Base-by-base conservation (phyloP, 2,329 filamentous ascomycete species). In the Trichoderma semiorbis region DNA sequence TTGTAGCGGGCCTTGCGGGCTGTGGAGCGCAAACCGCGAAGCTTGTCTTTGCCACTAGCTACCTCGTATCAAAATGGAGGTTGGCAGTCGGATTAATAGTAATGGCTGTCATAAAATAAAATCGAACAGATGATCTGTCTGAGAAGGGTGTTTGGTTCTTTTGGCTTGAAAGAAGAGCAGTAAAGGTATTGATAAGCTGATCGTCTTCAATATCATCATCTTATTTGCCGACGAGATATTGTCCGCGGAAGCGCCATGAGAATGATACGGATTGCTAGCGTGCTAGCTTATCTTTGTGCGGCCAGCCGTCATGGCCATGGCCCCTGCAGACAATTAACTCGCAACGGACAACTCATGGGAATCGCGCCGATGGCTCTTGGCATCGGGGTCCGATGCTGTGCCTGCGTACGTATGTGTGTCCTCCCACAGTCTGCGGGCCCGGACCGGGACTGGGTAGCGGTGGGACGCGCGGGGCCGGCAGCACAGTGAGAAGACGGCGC, bases 401-500 rank as follows among this genome's bases (percentile, higher is more conserved):
- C 30, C 24, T 62, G 32, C 24, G 55, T 39, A 55, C 34, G 34
- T 36, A 39, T 24, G 32, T 16, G 32, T 16, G 32, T 18, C 57
- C 57, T 70, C 24, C 34, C 60, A 70, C 68, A 64, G 68, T 70
- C 53, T 57, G 47, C 47, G 47, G 68, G 32, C 26, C 68, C 24
- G 58, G 61, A 21, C 8, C 68, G 60, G 68, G 60, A 70, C 68
- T 70, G 68, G 67, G 68, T 43, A 63, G 60, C 30, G 21, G 58
- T 5, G 60, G 28, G 68, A 43, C 57, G 21, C 28, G 28, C 57
- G 58, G 58, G 58, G 58, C 68, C 68, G 60, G 60, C 43, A 70
- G 60, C 68, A 70, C 68, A 70, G 68, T 70, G 34, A 70, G 58
- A 70, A 39, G 10, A 64, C 60, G 58, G 60, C 21, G 43, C 32